phyloP scores from a whole-genome alignment of 352 stramenopile genomes.

The Pythium dissimile region DNA sequence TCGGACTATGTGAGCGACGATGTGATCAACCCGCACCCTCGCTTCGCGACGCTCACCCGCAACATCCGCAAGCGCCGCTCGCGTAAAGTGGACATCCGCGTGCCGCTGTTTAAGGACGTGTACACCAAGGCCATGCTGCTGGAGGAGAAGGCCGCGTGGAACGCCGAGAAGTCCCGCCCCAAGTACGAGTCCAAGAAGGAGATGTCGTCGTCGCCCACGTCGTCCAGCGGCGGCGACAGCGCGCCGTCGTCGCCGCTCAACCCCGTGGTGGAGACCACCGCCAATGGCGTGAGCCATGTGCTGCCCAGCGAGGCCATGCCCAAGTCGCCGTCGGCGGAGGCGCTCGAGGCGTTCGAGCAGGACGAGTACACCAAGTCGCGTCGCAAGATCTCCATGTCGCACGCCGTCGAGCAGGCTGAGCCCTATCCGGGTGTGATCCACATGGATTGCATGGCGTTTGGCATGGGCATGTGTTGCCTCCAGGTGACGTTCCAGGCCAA shows the following conservation, averaged over 20 bases:
- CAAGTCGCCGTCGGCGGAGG: conserved; percentile 66
- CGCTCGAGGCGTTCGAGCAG: conserved; percentile 33
- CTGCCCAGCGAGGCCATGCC: conserved; percentile 36
- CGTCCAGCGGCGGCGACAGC: conserved; percentile 16
- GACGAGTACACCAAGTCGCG: conserved; percentile 54
- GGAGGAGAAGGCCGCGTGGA: conserved; percentile 72
- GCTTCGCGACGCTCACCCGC: conserved; percentile 96
- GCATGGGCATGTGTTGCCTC: conserved; percentile 99
- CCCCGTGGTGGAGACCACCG: conserved; percentile 23
- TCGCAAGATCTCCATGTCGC: conserved; percentile 61
- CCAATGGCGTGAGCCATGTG: conserved; percentile 41
- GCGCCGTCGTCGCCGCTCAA: conserved; percentile 14
- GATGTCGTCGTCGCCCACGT: conserved; percentile 12
- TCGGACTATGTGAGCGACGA: conserved; percentile 97
- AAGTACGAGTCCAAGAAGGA: conserved; percentile 69
- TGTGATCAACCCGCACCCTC: conserved; percentile 98
- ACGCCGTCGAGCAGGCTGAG: conserved; percentile 70
- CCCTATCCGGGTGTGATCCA: conserved; percentile 91
- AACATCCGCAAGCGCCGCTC: conserved; percentile 97
- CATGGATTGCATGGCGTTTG: conserved; percentile 99
- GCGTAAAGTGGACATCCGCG: conserved; percentile 84
- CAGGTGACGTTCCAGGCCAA: conserved; percentile 98
- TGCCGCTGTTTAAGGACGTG: conserved; percentile 82
- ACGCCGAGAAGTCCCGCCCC: conserved; percentile 71
- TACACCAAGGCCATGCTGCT: conserved; percentile 72